Percentiles rank a stretch among this genome's conserved stretches.
Evolutionary conservation across 75 land plant species (phyloP).

Genomic region (Chamaecyparis obtusa): DNA sequence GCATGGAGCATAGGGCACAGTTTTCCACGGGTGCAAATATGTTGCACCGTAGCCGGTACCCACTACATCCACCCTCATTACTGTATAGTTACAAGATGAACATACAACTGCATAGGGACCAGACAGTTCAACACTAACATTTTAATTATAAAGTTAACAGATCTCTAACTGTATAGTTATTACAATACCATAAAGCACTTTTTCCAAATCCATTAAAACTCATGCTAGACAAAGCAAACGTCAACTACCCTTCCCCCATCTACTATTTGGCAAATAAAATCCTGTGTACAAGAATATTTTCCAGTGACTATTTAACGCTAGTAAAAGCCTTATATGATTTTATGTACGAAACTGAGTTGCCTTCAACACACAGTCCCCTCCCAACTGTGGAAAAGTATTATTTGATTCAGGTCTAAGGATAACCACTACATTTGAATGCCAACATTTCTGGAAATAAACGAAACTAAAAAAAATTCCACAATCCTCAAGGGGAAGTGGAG

Average conservation of each 20-base stretch:
- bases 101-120: too few relatives aligned
- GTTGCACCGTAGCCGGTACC: too few relatives aligned
- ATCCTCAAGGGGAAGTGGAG: neutral
- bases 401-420: neutral
- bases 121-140: too few relatives aligned
- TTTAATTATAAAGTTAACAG: too few relatives aligned
- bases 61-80: too few relatives aligned
- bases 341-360: neutral
- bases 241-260: neutral
- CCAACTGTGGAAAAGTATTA: neutral
- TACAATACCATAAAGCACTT: neutral
- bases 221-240: neutral
- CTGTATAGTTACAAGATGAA: too few relatives aligned
- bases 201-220: neutral
- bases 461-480: neutral
- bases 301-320: neutral
- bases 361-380: neutral
- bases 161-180: neutral
- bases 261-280: neutral
- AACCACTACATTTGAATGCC: neutral
- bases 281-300: constrained; percentile 9
- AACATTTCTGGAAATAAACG: neutral
- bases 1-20: too few relatives aligned
- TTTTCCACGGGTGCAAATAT: too few relatives aligned
- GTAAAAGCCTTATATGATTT: neutral